Evolutionary conservation across 768 basidiomycete species (phyloP).

Genomic region (Tricholoma terreum): DNA sequence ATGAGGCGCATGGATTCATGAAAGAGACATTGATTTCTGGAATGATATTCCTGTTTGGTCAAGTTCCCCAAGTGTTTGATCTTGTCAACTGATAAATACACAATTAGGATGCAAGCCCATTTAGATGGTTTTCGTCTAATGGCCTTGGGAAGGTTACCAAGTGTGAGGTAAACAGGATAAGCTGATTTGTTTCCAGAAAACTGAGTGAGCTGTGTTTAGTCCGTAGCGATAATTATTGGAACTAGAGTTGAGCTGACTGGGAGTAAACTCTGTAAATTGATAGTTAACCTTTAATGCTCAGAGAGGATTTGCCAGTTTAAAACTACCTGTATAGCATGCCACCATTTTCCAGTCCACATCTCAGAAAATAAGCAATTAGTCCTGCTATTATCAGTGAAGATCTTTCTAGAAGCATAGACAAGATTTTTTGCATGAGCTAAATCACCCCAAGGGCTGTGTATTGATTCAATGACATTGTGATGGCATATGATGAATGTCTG

Average conservation of each 20-base stretch:
- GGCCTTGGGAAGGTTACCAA: conserved; percentile 37
- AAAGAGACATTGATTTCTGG: conserved; percentile 31
- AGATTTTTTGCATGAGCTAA: conserved; percentile 29
- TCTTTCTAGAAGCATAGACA: conserved; percentile 32
- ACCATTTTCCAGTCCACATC: conserved; percentile 49
- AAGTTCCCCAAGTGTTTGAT: conserved; percentile 12
- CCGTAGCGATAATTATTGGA: conserved; percentile 43
- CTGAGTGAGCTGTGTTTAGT: conserved; percentile 42
- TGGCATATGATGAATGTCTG: conserved; percentile 16
- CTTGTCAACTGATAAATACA: background rate
- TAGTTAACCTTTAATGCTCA: background rate
- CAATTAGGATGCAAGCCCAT: background rate
- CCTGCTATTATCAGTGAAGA: conserved; percentile 28
- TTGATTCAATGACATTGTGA: conserved; percentile 33
- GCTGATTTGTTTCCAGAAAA: conserved; percentile 38
- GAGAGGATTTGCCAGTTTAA: background rate
- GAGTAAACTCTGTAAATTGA: conserved; percentile 1
- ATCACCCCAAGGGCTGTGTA: conserved; percentile 32
- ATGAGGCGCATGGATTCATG: conserved; percentile 32
- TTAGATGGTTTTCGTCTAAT: background rate
- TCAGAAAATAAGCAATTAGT: conserved; percentile 32
- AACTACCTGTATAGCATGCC: conserved; percentile 47
- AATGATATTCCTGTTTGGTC: conserved; percentile 23
- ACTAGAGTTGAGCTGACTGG: conserved; percentile 29
- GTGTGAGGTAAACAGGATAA: conserved; percentile 47